Base-by-base conservation (phyloP, 2,329 filamentous ascomycete species). In the Colletotrichum falcatum region DNA sequence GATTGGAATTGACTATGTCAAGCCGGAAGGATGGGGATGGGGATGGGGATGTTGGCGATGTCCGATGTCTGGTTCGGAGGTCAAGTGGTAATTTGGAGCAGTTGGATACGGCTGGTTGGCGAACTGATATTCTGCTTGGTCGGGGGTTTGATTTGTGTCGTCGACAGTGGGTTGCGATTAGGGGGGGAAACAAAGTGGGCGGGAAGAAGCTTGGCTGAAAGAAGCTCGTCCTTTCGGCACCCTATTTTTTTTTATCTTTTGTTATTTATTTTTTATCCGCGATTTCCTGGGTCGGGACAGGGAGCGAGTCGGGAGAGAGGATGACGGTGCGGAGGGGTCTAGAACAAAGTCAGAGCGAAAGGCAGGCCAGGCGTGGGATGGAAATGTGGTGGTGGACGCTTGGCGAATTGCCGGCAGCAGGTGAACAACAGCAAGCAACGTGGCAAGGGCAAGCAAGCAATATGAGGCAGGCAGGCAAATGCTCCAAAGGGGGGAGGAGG, bases 111-210 rank as follows among this genome's bases (percentile, higher is more conserved):
- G 60, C 42, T 42, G n/a, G n/a, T 48, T 4, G 11, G 35, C 44
- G 42, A 30, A 28, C 44, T 48, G 63, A 30, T 51, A 37, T 53
- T 49, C 37, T 44, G 67, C 66, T 70, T 67, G 51, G 56, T 61
- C 58, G 46, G 64, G 35, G 49, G 39, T n/a, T n/a, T n/a, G 28
- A 53, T 35, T 51, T 67, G 64, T 67, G 51, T 67, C 64, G 64
- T 66, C 37, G 56, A 49, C 48, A 61, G 28, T 62, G 46, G 18
- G 44, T 56, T 58, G 67, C 64, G 67, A 39, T 51, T 37, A 58
- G 33, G 58, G 51, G 64, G 33, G 7, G 42, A n/a, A 28, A 35
- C 49, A 39, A 37, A 55, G n/a, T 48, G 39, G 61, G 28, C 23
- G 20, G n/a, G 28, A 53, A 35, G 28, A 59, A 65, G 61, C 60